These are phyloP conservation scores for Mytilinidion resinicola DNA, from an alignment of 495 filamentous ascomycete species.

Conservation along the genomic window DNA sequence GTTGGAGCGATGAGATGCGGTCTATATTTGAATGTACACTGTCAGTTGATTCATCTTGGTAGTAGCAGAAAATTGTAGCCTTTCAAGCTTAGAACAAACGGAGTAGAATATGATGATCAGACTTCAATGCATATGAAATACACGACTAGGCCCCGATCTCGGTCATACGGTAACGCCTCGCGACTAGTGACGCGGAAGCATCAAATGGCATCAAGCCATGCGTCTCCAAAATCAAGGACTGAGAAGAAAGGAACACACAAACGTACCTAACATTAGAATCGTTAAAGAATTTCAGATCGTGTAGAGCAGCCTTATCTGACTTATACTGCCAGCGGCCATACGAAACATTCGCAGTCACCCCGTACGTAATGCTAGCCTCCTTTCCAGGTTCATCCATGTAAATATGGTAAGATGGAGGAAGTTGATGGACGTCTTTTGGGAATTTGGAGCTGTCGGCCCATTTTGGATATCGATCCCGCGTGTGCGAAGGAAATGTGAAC, in stretches of 20 bases:
- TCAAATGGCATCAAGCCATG: too few relatives aligned
- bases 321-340: background rate
- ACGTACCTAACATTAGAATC: background rate
- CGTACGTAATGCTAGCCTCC: constrained; percentile 12
- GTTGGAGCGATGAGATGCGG: background rate
- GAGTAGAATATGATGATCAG: too few relatives aligned
- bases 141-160: too few relatives aligned
- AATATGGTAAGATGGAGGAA: constrained; percentile 19
- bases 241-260: too few relatives aligned
- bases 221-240: too few relatives aligned
- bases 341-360: constrained; percentile 10
- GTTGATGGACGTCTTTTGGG: constrained; percentile 10
- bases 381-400: constrained; percentile 13
- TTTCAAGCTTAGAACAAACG: too few relatives aligned
- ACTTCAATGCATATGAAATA: too few relatives aligned
- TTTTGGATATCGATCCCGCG: constrained; percentile 10
- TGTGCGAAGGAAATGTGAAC: constrained; percentile 23
- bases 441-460: constrained; percentile 15
- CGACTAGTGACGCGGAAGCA: too few relatives aligned
- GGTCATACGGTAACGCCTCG: too few relatives aligned
- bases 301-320: background rate
- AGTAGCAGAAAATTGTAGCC: too few relatives aligned
- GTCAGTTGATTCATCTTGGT: too few relatives aligned
- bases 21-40: too few relatives aligned
- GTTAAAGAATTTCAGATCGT: constrained; percentile 7